Evolutionary conservation across 2,329 filamentous ascomycete species (phyloP).

Genomic region (Aureobasidium leucospermi): DNA sequence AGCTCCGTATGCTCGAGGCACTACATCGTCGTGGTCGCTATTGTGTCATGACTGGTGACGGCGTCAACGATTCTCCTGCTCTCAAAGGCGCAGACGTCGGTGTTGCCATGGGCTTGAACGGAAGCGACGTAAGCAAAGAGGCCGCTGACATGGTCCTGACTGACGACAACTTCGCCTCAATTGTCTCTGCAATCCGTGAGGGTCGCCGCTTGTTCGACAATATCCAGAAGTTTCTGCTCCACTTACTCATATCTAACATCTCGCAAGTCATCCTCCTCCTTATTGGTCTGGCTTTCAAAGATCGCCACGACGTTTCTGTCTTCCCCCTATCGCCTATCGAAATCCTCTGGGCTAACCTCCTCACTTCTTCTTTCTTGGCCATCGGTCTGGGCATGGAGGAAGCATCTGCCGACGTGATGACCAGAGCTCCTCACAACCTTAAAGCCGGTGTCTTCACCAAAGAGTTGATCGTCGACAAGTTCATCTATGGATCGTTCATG

Average conservation of each 20-base stretch:
- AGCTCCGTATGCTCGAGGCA: conserved; percentile 42
- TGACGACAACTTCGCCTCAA: conserved; percentile 40
- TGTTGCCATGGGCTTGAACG: conserved; percentile 39
- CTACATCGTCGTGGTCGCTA: conserved; percentile 36
- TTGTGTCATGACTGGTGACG: conserved; percentile 38
- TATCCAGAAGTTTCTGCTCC: conserved; percentile 42
- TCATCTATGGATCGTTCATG: conserved; percentile 43
- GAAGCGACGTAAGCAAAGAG: conserved; percentile 38
- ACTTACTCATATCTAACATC: conserved; percentile 42
- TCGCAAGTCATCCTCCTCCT: conserved; percentile 41
- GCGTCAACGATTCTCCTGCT: conserved; percentile 40
- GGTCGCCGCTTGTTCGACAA: conserved; percentile 41
- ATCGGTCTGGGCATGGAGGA: conserved; percentile 42
- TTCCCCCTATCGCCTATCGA: conserved; percentile 41
- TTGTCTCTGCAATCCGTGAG: conserved; percentile 39
- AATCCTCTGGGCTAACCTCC: conserved; percentile 42
- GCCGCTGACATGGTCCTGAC: conserved; percentile 39
- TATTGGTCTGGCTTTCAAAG: conserved; percentile 41
- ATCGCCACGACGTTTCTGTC: conserved; percentile 35
- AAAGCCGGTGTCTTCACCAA: conserved; percentile 38
- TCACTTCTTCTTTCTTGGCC: conserved; percentile 41
- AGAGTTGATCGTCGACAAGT: conserved; percentile 41
- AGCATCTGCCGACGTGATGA: conserved; percentile 40
- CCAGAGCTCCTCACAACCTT: conserved; percentile 37
- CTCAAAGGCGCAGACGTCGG: conserved; percentile 40